A percentile compares a stretch with the other conserved stretches of the same genome.
phyloP scores from a whole-genome alignment of 2,329 filamentous ascomycete genomes.

The Fusarium sp. region DNA sequence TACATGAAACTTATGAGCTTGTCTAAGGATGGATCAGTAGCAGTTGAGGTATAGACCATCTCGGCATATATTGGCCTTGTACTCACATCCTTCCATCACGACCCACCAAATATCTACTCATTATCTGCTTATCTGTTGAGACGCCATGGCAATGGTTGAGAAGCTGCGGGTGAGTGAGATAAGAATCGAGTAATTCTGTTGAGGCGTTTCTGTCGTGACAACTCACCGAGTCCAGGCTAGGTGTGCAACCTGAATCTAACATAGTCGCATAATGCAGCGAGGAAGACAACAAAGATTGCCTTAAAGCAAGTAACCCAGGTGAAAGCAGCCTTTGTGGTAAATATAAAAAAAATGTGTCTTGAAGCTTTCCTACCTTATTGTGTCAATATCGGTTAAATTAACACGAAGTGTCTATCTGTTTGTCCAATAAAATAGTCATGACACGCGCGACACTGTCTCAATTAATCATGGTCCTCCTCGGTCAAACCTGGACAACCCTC shows the following conservation, averaged over 20 bases:
- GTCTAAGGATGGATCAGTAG: background rate
- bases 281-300: background rate
- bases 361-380: background rate
- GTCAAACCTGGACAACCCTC: conserved; percentile 88
- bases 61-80: background rate
- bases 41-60: background rate
- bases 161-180: background rate
- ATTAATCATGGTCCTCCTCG: conserved; percentile 79
- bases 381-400: background rate
- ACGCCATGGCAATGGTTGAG: background rate
- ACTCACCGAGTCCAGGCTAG: background rate
- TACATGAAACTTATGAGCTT: background rate
- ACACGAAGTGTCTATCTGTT: background rate
- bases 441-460: background rate
- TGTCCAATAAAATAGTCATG: background rate
- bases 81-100: background rate
- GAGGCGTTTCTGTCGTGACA: conserved; percentile 1
- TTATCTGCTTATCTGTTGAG: conserved; percentile 3
- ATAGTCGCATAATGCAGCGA: background rate
- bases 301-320: background rate
- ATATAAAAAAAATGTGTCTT: background rate
- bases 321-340: background rate
- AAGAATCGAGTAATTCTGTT: conserved; percentile 3
- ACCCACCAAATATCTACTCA: background rate
- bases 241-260: background rate